Percentiles rank a stretch among this genome's conserved stretches.
Evolutionary conservation across 2,329 filamentous ascomycete genomes (phyloP).

Genomic region (Aspergillus aculeatinus): DNA sequence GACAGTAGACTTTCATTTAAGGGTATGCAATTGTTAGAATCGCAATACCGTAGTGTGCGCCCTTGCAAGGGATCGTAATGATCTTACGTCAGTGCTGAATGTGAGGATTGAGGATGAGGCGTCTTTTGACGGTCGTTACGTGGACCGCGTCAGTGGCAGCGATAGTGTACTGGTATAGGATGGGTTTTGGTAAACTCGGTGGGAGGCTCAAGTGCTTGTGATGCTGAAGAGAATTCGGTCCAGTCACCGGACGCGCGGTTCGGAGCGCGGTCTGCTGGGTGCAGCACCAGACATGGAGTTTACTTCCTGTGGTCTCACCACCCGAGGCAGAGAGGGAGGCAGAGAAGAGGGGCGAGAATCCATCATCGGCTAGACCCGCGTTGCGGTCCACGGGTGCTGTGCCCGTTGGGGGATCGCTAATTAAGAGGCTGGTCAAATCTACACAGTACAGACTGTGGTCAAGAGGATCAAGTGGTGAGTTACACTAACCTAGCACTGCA

Average conservation of each 20-base stretch:
- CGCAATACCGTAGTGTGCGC: neutral
- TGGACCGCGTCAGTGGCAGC: slow-evolving; percentile 1
- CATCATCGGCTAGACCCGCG: neutral
- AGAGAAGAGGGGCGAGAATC: neutral
- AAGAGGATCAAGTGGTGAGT: too few relatives aligned
- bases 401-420: neutral
- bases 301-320: neutral
- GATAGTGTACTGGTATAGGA: neutral
- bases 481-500: neutral
- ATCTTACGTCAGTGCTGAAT: slow-evolving; percentile 4
- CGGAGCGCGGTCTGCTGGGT: neutral
- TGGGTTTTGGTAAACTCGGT: neutral
- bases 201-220: neutral
- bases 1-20: neutral
- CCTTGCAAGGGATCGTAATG: slow-evolving; percentile 4
- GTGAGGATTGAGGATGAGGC: slow-evolving; percentile 4
- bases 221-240: neutral
- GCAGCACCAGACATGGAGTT: neutral
- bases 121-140: slow-evolving; percentile 3
- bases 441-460: too few relatives aligned
- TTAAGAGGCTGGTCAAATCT: neutral
- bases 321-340: neutral
- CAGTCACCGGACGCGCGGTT: neutral
- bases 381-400: neutral
- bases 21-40: neutral